A percentile compares a stretch with the other conserved stretches of the same genome.
These are phyloP conservation scores for Candida alai DNA, from an alignment of 805 yeast genomes.

Conservation along the genomic window DNA sequence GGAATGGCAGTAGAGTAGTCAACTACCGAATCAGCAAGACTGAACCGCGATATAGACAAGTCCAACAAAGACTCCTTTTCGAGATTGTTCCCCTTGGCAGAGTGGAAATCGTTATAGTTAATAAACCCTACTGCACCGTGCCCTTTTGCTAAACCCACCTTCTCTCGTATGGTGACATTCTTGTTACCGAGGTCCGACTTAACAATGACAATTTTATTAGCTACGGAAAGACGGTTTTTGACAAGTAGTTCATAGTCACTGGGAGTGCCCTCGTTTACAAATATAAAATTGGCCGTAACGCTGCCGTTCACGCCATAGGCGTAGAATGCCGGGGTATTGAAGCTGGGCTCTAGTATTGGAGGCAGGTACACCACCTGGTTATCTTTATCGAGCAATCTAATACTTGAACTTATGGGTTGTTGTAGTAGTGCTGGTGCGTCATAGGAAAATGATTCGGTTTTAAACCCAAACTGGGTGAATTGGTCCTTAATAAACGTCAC, in stretches of 20 bases:
- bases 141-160: constrained; percentile 20
- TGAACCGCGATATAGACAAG: constrained; percentile 16
- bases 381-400: constrained; percentile 21
- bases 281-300: constrained; percentile 22
- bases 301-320: constrained; percentile 25
- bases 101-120: constrained; percentile 16
- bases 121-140: constrained; percentile 25
- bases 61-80: constrained; percentile 11
- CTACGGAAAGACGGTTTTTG: constrained; percentile 16
- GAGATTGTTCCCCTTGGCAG: constrained; percentile 7
- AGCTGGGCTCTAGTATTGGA: constrained; percentile 19
- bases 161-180: constrained; percentile 19
- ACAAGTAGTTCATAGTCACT: constrained; percentile 24
- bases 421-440: constrained; percentile 12
- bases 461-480: constrained; percentile 27
- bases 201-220: constrained; percentile 27
- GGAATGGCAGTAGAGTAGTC: no score
- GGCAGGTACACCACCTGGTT: constrained; percentile 24
- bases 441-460: constrained; percentile 16
- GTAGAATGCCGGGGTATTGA: constrained; percentile 29
- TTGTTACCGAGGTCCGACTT: constrained; percentile 9
- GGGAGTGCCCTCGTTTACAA: constrained; percentile 27
- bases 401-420: constrained; percentile 23
- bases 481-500: constrained; percentile 19
- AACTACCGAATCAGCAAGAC: no score